These are phyloP conservation scores for Annona cherimola DNA, from an alignment of 164 flowering plant genomes.

Conservation along the genomic window DNA sequence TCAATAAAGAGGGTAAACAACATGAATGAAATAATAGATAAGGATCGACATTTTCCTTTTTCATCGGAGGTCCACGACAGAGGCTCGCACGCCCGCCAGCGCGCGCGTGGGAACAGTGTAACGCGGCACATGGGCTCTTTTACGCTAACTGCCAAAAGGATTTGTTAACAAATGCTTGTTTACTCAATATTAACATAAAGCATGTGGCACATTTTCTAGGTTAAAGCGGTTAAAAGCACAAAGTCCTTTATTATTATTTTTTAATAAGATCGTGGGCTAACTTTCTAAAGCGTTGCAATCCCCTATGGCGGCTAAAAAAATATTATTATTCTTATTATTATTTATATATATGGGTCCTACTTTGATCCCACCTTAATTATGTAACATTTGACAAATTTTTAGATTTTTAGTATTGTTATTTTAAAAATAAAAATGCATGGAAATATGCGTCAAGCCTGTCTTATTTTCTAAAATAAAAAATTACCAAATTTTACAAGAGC, in stretches of 20 bases:
- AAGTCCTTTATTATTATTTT: background rate
- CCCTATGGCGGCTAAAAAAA: too few relatives aligned
- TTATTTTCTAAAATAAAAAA: too few relatives aligned
- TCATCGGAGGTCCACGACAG: background rate
- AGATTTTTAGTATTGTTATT: too few relatives aligned
- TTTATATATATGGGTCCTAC: too few relatives aligned
- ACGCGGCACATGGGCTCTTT: slow-evolving; percentile 16
- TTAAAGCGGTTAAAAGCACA: background rate
- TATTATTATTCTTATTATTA: too few relatives aligned
- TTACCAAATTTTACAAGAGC: too few relatives aligned
- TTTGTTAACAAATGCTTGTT: slow-evolving; percentile 5
- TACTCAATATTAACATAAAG: slow-evolving; percentile 6
- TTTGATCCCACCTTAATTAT: too few relatives aligned
- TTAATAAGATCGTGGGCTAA: slow-evolving; percentile 8
- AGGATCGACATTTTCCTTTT: background rate
- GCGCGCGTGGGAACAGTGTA: slow-evolving; percentile 6
- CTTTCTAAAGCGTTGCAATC: background rate
- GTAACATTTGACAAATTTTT: too few relatives aligned
- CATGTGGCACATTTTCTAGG: slow-evolving; percentile 12
- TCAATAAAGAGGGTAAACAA: too few relatives aligned
- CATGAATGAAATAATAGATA: too few relatives aligned
- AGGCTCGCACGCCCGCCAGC: background rate
- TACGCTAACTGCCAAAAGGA: slow-evolving; percentile 10
- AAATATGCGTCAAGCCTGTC: too few relatives aligned
- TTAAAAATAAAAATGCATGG: background rate